Conservation (phyloP, 1,284 basidiomycete species). For the Sporisorium scitamineum region DNA sequence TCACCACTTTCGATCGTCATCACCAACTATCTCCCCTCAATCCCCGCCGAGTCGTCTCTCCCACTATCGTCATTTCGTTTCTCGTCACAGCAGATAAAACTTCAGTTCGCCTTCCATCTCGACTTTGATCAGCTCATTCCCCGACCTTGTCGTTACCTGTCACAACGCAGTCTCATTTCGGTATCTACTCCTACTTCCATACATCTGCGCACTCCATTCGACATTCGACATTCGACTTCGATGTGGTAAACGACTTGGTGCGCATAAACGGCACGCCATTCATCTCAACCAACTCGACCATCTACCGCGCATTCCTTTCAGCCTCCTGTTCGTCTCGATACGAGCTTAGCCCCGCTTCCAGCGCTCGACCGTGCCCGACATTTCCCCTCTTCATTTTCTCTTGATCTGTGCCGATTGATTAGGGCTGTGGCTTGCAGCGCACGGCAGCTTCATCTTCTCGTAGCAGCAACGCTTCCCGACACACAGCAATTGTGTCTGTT, state of each 20-base stretch:
- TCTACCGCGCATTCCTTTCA: neutral
- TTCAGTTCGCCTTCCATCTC: neutral
- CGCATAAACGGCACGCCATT: neutral
- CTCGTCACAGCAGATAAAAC: neutral
- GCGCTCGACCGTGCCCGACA: too few species aligned
- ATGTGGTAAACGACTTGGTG: slow-evolving; percentile 3
- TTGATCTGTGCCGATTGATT: neutral
- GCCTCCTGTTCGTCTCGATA: slow-evolving; percentile 2
- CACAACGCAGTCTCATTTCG: neutral
- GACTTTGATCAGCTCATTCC: neutral
- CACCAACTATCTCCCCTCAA: neutral
- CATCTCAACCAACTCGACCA: neutral
- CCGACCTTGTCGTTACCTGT: neutral
- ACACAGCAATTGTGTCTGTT: neutral
- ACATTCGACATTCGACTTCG: neutral
- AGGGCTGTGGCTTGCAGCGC: slow-evolving; percentile 7
- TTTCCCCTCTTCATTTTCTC: neutral
- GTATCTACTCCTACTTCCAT: neutral
- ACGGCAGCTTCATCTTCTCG: slow-evolving; percentile 2
- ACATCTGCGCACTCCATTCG: neutral
- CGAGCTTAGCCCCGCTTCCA: too few species aligned
- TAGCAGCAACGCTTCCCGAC: neutral
- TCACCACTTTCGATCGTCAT: neutral
- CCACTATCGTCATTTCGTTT: neutral
- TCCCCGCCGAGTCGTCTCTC: neutral